phyloP scores from a whole-genome alignment of 2,329 filamentous ascomycete species.

The Sphaerulina populicola region DNA sequence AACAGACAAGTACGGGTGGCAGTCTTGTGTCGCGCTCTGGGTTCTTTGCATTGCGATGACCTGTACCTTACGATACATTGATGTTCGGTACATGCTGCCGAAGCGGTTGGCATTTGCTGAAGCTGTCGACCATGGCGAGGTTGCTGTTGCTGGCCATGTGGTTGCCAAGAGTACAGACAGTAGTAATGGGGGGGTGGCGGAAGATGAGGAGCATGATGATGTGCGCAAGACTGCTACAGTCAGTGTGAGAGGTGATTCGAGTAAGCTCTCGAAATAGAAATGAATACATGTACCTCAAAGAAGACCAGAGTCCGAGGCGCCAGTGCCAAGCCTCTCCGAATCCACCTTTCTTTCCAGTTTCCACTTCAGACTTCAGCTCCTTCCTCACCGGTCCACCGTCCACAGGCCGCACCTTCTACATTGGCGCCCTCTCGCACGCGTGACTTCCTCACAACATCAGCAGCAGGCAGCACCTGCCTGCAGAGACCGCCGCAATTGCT shows the following conservation, averaged over 20 bases:
- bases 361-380: too few species aligned
- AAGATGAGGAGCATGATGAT: background rate
- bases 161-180: conserved; percentile 3
- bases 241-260: conserved; percentile 1
- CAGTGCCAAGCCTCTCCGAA: background rate
- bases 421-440: too few species aligned
- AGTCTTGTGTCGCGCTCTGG: conserved; percentile 41
- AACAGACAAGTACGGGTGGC: conserved; percentile 42
- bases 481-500: too few species aligned
- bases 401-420: too few species aligned
- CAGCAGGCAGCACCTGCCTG: too few species aligned
- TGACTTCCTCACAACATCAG: too few species aligned
- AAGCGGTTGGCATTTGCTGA: conserved; percentile 21
- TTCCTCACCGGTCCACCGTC: too few species aligned
- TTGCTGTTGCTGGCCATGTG: conserved; percentile 17
- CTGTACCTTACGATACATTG: conserved; percentile 38
- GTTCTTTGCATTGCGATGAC: conserved; percentile 42
- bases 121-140: conserved; percentile 16
- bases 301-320: too few species aligned
- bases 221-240: conserved; percentile 9
- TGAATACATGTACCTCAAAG: too few species aligned
- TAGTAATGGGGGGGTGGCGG: background rate
- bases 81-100: conserved; percentile 36
- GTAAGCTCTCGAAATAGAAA: background rate
- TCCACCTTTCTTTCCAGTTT: too few species aligned